Base-by-base conservation (phyloP, 106 monocot species). In the Chionographis japonica region DNA sequence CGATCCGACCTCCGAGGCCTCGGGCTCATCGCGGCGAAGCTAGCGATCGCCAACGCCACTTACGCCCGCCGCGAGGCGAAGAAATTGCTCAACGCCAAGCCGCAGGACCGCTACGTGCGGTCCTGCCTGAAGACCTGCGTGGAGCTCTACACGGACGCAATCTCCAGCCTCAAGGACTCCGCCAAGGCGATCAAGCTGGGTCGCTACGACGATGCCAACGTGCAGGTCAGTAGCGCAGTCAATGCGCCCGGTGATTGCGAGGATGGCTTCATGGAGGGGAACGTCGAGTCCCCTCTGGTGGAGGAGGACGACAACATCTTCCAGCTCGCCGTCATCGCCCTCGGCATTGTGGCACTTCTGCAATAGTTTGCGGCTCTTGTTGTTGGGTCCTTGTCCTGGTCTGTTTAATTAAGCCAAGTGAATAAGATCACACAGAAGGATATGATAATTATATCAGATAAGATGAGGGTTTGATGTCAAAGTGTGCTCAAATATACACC, bases 221-320 rank as follows among this genome's bases (percentile, higher is more conserved):
- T 49, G 6, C 52, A 19, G 64, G 36, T 78, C 19, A 83, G 74
- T 40, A 35, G 58, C 3, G 75, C 77, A 1, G 52, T 75, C 40
- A 80, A 84, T 14, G 76, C 70, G 36, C 69, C 68, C 0, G 58
- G 38, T 4, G 65, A 62, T 1, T 84, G 80, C 59, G 76, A 84
- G 50, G 76, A 74, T 12, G 69, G 75, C 12, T 84, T 80, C 68
- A 6, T 19, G 4, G 80, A 77, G 11, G 65, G 17, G 54, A 10
- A 43, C 15, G 5, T 68, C 11, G 37, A 6, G 68, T 72, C 79
- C 35, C 79, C 84, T 46, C 19, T 84, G 60, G 56, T 5, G 27
- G 50, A 58, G 63, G 74, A 73, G 66, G 56, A 68, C 37, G 3
- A 40, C 6, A 59, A 68, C 12, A 35, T 75, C 40, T 72, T 71